phyloP scores from a whole-genome alignment of 2,329 filamentous ascomycete genomes.

The Alternaria ethzedia region DNA sequence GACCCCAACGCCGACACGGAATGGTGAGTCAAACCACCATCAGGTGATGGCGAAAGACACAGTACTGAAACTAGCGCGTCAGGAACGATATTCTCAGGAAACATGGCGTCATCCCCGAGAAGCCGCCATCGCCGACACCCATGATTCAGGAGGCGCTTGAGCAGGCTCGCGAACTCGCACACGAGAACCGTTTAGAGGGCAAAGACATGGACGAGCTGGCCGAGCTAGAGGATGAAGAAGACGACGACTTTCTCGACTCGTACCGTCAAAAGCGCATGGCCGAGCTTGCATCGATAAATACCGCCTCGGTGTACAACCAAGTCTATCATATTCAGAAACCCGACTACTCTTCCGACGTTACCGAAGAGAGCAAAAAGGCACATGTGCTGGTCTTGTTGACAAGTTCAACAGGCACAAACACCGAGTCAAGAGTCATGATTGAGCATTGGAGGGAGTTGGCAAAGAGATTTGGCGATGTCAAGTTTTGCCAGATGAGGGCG shows the following conservation, averaged over 20 bases:
- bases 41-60: background rate
- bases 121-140: conserved; percentile 91
- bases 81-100: conserved; percentile 99
- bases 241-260: conserved; percentile 85
- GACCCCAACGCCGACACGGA: conserved; percentile 97
- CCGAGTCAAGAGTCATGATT: conserved; percentile 81
- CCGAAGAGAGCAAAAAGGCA: conserved; percentile 78
- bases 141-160: conserved; percentile 94
- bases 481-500: conserved; percentile 95
- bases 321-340: conserved; percentile 95
- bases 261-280: conserved; percentile 86
- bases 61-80: conserved; percentile 1
- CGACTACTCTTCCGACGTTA: conserved; percentile 90
- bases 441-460: conserved; percentile 89
- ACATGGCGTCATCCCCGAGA: conserved; percentile 97
- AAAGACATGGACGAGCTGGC: conserved; percentile 94
- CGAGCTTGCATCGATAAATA: conserved; percentile 77
- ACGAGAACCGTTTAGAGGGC: conserved; percentile 91
- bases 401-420: conserved; percentile 77
- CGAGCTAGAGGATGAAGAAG: conserved; percentile 93
- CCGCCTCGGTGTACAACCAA: conserved; percentile 81
- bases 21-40: conserved; percentile 66
- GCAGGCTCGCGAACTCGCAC: conserved; percentile 80
- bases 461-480: conserved; percentile 86
- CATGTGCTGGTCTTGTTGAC: conserved; percentile 80